Evolutionary conservation across 352 stramenopile genomes (phyloP).

Genomic region (Globisporangium splendens): DNA sequence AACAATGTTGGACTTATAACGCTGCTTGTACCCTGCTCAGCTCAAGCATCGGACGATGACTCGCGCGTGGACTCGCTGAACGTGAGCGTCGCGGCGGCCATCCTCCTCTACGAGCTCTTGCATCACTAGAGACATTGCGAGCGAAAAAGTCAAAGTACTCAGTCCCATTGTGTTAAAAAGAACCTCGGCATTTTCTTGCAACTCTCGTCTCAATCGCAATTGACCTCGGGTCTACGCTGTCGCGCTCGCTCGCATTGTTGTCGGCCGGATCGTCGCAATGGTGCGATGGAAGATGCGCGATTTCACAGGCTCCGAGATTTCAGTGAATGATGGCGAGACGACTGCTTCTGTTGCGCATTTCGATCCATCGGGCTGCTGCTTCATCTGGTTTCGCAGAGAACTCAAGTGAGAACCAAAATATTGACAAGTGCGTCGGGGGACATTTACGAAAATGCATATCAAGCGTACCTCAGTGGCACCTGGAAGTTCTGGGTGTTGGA

Average conservation of each 20-base stretch:
- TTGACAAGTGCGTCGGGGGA: no score
- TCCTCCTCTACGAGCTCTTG: slow-evolving; percentile 78
- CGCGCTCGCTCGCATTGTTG: neutral
- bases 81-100: slow-evolving; percentile 70
- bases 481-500: slow-evolving; percentile 28
- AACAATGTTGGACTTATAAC: no score
- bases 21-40: slow-evolving; percentile 16
- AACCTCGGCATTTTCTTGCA: no score
- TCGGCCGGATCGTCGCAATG: slow-evolving; percentile 27
- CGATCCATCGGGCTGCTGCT: neutral
- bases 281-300: slow-evolving; percentile 44
- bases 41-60: slow-evolving; percentile 48
- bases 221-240: neutral
- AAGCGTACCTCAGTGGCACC: slow-evolving; percentile 16
- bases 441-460: no score
- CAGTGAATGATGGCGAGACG: slow-evolving; percentile 16
- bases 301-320: slow-evolving; percentile 32
- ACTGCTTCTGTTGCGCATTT: no score
- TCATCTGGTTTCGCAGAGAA: neutral
- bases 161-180: neutral
- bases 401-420: neutral
- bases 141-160: no score
- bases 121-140: slow-evolving; percentile 33
- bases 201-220: no score
- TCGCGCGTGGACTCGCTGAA: slow-evolving; percentile 80